A percentile compares a stretch with the other conserved stretches of the same genome.
These are phyloP conservation scores for Coccomyxa subellipsoidea DNA, from an alignment of 163 green algal genomes.

Conservation along the genomic window DNA sequence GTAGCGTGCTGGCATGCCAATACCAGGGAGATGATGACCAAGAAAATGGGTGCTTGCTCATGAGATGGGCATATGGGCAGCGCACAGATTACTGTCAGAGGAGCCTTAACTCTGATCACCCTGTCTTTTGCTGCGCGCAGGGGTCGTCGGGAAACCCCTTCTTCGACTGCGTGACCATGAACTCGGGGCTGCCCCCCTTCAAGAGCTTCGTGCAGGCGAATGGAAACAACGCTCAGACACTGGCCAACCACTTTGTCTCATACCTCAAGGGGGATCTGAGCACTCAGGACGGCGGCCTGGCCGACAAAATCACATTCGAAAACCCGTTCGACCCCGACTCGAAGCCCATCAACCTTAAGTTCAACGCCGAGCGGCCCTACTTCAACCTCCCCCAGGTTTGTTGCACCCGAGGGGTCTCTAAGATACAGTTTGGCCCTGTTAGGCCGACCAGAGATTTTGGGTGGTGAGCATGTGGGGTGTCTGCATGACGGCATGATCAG, in stretches of 20 bases:
- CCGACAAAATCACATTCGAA: background rate
- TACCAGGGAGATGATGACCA: no score
- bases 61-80: no score
- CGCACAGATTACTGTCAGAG: no score
- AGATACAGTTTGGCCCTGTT: no score
- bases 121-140: background rate
- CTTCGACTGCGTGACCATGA: conserved; percentile 9
- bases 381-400: conserved; percentile 7
- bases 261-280: conserved; percentile 13
- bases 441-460: no score
- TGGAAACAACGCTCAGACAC: background rate
- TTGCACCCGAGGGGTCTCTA: no score
- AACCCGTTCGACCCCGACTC: conserved; percentile 13
- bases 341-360: conserved; percentile 12
- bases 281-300: background rate
- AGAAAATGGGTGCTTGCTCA: no score
- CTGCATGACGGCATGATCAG: no score
- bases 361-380: background rate
- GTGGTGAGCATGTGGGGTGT: no score
- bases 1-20: no score
- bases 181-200: background rate
- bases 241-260: conserved; percentile 8
- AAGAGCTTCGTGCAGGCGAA: conserved; percentile 5
- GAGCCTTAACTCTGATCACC: no score
- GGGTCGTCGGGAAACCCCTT: conserved; percentile 5